Evolutionary conservation across 2,329 filamentous ascomycete genomes (phyloP).

Genomic region (Phyllosticta citribraziliensis): DNA sequence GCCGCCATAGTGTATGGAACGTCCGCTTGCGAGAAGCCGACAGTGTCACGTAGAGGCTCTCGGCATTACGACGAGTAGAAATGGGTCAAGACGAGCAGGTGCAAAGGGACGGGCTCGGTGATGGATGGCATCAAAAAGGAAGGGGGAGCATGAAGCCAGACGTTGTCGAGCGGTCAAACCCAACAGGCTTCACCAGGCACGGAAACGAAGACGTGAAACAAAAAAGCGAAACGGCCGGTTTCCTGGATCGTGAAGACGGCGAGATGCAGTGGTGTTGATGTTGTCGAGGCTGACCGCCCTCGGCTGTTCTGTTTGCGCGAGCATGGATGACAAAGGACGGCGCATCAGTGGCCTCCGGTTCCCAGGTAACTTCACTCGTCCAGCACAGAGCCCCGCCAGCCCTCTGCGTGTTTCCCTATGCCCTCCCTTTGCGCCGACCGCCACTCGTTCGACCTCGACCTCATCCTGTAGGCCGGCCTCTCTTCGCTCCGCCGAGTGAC

Average conservation of each 20-base stretch:
- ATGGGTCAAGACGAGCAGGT: not conserved
- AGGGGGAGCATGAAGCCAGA: not conserved
- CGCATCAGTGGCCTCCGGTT: not conserved
- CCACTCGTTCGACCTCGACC: constrained; percentile 11
- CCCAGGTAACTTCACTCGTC: not conserved
- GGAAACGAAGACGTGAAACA: not conserved
- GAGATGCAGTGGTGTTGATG: not conserved
- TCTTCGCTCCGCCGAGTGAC: not conserved
- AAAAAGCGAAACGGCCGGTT: not conserved
- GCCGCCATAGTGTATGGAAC: constrained; percentile 59
- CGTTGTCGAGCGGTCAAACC: not conserved
- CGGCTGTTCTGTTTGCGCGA: constrained; percentile 1
- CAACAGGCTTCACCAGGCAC: not conserved
- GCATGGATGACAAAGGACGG: not conserved
- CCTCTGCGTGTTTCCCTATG: constrained; percentile 2
- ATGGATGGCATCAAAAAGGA: not conserved
- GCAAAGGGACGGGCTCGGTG: not conserved
- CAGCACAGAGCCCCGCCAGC: constrained; percentile 8
- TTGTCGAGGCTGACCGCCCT: constrained; percentile 15
- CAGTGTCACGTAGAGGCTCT: not conserved
- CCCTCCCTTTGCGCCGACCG: constrained; percentile 13
- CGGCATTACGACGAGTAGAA: not conserved
- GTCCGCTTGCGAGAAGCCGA: not conserved
- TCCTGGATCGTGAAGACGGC: not conserved
- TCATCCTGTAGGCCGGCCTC: not conserved